Percentiles rank a stretch among this genome's conserved stretches.
These are phyloP conservation scores for Curvularia lunata DNA, from an alignment of 2,329 filamentous ascomycete genomes.

Conservation along the genomic window DNA sequence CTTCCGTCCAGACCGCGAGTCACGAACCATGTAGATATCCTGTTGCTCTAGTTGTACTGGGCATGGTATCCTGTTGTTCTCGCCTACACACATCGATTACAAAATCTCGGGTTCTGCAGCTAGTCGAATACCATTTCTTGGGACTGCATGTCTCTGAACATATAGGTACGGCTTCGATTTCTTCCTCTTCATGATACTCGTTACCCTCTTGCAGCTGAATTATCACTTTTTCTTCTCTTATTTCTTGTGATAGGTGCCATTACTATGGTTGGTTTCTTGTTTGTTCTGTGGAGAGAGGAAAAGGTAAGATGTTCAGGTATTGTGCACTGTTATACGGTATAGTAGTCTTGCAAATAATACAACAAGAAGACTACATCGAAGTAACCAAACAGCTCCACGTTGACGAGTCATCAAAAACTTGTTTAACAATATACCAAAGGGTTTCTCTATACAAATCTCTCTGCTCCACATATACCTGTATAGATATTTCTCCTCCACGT, in stretches of 20 bases:
- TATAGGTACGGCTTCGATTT: neutral
- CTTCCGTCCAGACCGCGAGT: slow-evolving; percentile 5
- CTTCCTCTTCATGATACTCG: neutral
- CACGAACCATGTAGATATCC: neutral
- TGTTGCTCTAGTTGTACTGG: neutral
- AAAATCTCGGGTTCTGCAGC: neutral
- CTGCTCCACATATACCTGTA: neutral
- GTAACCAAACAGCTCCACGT: neutral
- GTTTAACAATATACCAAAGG: neutral
- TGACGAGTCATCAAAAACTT: neutral
- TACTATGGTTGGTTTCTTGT: no score
- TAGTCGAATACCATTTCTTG: neutral
- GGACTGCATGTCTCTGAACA: neutral
- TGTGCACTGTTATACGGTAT: neutral
- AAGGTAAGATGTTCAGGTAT: neutral
- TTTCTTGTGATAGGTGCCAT: no score
- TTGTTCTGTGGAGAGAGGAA: neutral
- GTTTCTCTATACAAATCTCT: neutral
- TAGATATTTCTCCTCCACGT: neutral
- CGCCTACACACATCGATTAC: neutral
- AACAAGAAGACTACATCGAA: neutral
- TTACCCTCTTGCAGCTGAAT: neutral
- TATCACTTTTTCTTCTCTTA: neutral
- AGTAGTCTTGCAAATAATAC: neutral
- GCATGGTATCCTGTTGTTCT: neutral